Evolutionary conservation across 2,329 filamentous ascomycete species (phyloP).

Genomic region (Ceratocystis colombiana): DNA sequence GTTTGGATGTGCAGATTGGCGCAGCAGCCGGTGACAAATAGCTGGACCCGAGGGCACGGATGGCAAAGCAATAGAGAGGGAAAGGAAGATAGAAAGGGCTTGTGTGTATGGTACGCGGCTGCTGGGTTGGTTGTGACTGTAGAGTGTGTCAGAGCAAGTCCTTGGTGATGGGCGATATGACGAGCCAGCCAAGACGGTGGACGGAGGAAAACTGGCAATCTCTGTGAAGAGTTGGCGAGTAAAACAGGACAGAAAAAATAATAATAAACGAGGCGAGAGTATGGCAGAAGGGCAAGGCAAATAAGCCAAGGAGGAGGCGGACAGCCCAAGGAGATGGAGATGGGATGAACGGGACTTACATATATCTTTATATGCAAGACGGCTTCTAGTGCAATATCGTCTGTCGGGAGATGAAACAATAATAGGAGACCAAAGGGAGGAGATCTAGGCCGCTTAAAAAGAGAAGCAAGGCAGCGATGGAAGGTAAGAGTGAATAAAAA

Average conservation of each 20-base stretch:
- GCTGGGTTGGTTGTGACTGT: not conserved
- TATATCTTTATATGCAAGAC: constrained; percentile 1
- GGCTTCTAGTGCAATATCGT: not conserved
- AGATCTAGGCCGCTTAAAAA: not conserved
- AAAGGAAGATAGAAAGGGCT: too few species aligned
- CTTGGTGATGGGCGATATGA: not conserved
- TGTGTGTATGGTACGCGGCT: not conserved
- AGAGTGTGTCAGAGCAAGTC: not conserved
- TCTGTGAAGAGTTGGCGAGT: not conserved
- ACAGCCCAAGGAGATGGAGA: not conserved
- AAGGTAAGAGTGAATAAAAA: constrained; percentile 4
- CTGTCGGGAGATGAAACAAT: not conserved
- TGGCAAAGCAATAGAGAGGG: not conserved
- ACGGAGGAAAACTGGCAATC: not conserved
- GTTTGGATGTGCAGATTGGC: constrained; percentile 12
- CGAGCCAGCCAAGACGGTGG: not conserved
- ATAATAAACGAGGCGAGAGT: not conserved
- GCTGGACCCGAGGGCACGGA: not conserved
- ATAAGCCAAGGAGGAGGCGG: not conserved
- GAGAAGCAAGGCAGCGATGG: not conserved
- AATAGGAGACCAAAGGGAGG: not conserved
- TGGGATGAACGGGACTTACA: constrained; percentile 12
- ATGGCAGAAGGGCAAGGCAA: not conserved
- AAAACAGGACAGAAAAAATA: constrained; percentile 7
- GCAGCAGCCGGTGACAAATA: constrained; percentile 5